Percentiles rank a stretch among this genome's conserved stretches.
Conservation (phyloP, 2,329 filamentous ascomycete species). For the Verticillium nonalfalfae region DNA sequence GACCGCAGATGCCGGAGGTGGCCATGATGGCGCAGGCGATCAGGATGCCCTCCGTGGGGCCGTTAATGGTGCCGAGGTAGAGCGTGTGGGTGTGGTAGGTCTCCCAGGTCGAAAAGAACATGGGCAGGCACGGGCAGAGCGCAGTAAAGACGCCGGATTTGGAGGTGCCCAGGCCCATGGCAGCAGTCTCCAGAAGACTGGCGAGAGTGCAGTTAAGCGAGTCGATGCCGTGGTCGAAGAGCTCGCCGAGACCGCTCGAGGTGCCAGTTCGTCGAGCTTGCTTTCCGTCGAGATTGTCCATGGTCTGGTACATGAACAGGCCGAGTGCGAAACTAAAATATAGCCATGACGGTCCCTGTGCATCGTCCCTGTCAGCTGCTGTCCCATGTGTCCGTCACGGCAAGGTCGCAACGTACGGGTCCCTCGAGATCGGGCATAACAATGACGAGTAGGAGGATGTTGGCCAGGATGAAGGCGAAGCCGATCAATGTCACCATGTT, state of each 20-base stretch:
- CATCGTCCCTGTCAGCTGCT: background rate
- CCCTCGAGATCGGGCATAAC: slow-evolving; percentile 87
- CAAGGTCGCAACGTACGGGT: slow-evolving; percentile 55
- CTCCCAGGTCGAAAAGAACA: slow-evolving; percentile 99
- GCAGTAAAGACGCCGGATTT: slow-evolving; percentile 86
- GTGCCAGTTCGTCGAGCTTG: slow-evolving; percentile 92
- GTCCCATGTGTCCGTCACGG: too few relatives aligned
- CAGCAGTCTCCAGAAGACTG: slow-evolving; percentile 83
- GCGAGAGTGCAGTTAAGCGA: slow-evolving; percentile 95
- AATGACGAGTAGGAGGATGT: slow-evolving; percentile 67
- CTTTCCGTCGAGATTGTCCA: slow-evolving; percentile 99
- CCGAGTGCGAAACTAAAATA: slow-evolving; percentile 95
- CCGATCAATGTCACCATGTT: slow-evolving; percentile 96
- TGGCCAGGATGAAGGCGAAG: slow-evolving; percentile 88
- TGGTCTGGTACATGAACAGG: slow-evolving; percentile 97
- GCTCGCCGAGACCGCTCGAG: slow-evolving; percentile 87
- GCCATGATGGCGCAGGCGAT: slow-evolving; percentile 84
- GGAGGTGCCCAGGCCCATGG: slow-evolving; percentile 84
- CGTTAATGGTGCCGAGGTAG: slow-evolving; percentile 94
- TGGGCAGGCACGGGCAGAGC: slow-evolving; percentile 83
- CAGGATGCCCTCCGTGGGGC: slow-evolving; percentile 89
- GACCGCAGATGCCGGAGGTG: slow-evolving; percentile 80
- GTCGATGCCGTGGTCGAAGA: slow-evolving; percentile 98
- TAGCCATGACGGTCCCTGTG: slow-evolving; percentile 77
- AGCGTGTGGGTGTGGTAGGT: slow-evolving; percentile 98